Evolutionary conservation across 2,329 filamentous ascomycete species (phyloP).

Genomic region (Aspergillus clavatus): DNA sequence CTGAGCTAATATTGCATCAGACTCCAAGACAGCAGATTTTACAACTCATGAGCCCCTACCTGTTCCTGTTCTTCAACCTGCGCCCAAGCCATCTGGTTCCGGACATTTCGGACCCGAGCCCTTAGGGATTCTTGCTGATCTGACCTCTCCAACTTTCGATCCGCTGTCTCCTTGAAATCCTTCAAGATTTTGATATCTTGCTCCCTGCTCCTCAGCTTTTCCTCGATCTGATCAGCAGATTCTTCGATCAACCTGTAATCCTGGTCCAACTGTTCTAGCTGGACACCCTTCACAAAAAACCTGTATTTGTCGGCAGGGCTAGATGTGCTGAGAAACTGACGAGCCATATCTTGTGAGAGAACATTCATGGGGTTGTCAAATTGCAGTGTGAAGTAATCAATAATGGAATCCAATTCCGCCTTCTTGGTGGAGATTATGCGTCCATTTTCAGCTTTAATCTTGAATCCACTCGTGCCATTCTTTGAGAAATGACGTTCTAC

Average conservation of each 20-base stretch:
- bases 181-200: slow-evolving; percentile 62
- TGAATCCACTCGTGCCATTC: slow-evolving; percentile 73
- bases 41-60: slow-evolving; percentile 21
- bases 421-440: slow-evolving; percentile 76
- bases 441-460: slow-evolving; percentile 69
- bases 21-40: slow-evolving; percentile 4
- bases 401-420: slow-evolving; percentile 82
- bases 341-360: slow-evolving; percentile 88
- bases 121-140: slow-evolving; percentile 63
- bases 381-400: slow-evolving; percentile 87
- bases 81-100: slow-evolving; percentile 74
- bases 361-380: slow-evolving; percentile 97
- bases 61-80: slow-evolving; percentile 75
- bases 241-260: slow-evolving; percentile 85
- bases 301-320: slow-evolving; percentile 84
- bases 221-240: slow-evolving; percentile 66
- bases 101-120: slow-evolving; percentile 54
- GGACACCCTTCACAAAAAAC: slow-evolving; percentile 91
- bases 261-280: slow-evolving; percentile 83
- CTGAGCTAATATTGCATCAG: slow-evolving; percentile 23
- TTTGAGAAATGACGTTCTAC: slow-evolving; percentile 86
- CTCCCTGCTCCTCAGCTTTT: slow-evolving; percentile 56
- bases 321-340: slow-evolving; percentile 85
- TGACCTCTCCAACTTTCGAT: slow-evolving; percentile 60
- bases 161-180: slow-evolving; percentile 56